These are phyloP conservation scores for Lichtheimia corymbifera DNA, from an alignment of 371 early-diverging fungal genomes.

Conservation along the genomic window DNA sequence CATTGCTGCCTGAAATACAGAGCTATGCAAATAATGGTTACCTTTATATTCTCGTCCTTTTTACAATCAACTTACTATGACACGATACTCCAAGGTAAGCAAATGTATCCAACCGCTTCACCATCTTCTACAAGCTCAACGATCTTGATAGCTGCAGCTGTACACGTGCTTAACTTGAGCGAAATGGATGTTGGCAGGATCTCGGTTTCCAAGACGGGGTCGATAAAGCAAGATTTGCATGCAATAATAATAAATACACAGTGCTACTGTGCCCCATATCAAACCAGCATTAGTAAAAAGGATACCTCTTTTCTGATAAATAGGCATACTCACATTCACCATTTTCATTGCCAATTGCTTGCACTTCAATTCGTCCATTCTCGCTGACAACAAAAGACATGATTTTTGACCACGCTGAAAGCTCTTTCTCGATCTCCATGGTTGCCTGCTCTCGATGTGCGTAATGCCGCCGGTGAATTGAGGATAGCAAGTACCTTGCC, in stretches of 20 bases:
- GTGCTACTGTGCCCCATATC: not conserved
- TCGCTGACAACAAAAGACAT: no score
- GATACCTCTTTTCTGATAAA: no score
- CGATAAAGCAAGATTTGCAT: constrained; percentile 22
- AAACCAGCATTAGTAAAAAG: no score
- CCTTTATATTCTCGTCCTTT: not conserved
- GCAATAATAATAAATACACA: constrained; percentile 22
- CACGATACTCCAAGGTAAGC: constrained; percentile 38
- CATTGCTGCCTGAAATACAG: constrained; percentile 42
- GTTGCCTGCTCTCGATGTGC: constrained; percentile 12
- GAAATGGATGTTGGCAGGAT: constrained; percentile 14
- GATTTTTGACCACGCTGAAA: no score
- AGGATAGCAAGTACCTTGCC: constrained; percentile 33
- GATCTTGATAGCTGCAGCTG: constrained; percentile 30
- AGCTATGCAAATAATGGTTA: constrained; percentile 12
- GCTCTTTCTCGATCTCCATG: constrained; percentile 12
- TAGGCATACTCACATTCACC: no score
- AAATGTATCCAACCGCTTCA: constrained; percentile 11
- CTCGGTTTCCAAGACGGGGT: constrained; percentile 12
- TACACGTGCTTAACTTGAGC: constrained; percentile 36
- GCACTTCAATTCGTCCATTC: no score
- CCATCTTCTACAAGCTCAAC: constrained; percentile 20
- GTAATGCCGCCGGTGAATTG: constrained; percentile 22
- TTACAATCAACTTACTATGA: constrained; percentile 29
- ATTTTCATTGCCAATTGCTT: no score